These are phyloP conservation scores for Xerocomellus amylosporus DNA, from an alignment of 768 basidiomycete genomes.

Conservation along the genomic window DNA sequence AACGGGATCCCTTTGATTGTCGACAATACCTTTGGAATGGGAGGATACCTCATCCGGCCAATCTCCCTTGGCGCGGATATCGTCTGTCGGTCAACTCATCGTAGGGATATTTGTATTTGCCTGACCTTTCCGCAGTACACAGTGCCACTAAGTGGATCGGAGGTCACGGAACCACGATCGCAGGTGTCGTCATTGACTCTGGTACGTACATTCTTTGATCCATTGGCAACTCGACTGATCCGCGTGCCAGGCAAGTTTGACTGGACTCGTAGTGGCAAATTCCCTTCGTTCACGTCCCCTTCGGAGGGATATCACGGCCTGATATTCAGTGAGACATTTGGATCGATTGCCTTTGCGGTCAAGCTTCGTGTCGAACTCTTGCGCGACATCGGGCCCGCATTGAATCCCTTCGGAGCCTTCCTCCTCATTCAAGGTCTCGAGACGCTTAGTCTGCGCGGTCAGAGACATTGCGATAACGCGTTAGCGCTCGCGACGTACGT, in stretches of 20 bases:
- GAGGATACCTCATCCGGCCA: slow-evolving; percentile 54
- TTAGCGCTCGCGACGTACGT: slow-evolving; percentile 46
- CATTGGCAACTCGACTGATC: not conserved
- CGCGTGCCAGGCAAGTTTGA: slow-evolving; percentile 49
- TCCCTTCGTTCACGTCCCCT: slow-evolving; percentile 56
- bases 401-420: slow-evolving; percentile 59
- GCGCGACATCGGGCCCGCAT: slow-evolving; percentile 51
- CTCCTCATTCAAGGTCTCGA: slow-evolving; percentile 59
- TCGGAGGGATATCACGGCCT: slow-evolving; percentile 57
- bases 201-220: slow-evolving; percentile 34
- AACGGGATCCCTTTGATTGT: slow-evolving; percentile 61
- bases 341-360: slow-evolving; percentile 47
- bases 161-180: slow-evolving; percentile 66
- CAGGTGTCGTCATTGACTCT: slow-evolving; percentile 58
- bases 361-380: slow-evolving; percentile 51
- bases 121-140: slow-evolving; percentile 36
- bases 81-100: slow-evolving; percentile 33
- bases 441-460: slow-evolving; percentile 56
- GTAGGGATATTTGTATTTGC: not conserved
- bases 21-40: slow-evolving; percentile 63
- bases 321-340: slow-evolving; percentile 49
- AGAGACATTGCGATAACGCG: slow-evolving; percentile 59
- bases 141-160: slow-evolving; percentile 69
- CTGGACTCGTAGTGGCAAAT: slow-evolving; percentile 50
- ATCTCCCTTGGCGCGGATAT: slow-evolving; percentile 60